Evolutionary conservation across 176 grass and related monocot species (phyloP).

Genomic region (Typha latifolia): DNA sequence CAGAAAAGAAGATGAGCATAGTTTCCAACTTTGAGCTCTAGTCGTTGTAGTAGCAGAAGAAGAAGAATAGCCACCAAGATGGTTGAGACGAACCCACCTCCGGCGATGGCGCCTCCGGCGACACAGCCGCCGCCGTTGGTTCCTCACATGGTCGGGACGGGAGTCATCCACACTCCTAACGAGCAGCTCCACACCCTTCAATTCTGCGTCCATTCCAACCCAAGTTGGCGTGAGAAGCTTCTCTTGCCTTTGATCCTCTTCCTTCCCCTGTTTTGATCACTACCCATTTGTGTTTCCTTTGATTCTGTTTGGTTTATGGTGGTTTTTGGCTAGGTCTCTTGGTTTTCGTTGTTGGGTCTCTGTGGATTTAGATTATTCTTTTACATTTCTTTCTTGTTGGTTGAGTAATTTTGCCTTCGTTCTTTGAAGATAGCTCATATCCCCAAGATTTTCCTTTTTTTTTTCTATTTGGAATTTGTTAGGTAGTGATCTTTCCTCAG

Average conservation of each 20-base stretch:
- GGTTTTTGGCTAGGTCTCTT: neutral
- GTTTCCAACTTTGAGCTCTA: neutral
- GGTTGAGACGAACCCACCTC: constrained; percentile 10
- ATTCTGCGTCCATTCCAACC: constrained; percentile 96
- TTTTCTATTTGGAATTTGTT: neutral
- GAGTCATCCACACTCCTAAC: constrained; percentile 36
- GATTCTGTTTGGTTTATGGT: neutral
- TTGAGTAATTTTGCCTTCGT: neutral
- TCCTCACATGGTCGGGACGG: constrained; percentile 18
- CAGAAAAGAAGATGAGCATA: neutral
- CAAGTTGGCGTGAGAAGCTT: constrained; percentile 63
- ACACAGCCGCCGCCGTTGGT: constrained; percentile 11
- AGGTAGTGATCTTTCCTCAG: too few species aligned
- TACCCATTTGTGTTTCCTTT: neutral
- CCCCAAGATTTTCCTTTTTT: neutral
- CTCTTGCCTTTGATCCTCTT: constrained; percentile 3
- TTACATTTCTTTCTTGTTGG: neutral
- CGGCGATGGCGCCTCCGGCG: constrained; percentile 3
- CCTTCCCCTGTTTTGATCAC: neutral
- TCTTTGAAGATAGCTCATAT: neutral
- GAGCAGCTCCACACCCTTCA: constrained; percentile 72
- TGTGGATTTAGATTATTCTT: neutral
- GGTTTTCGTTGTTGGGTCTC: neutral
- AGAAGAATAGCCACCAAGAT: constrained; percentile 11
- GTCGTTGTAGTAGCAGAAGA: neutral